Conservation (phyloP, 2,329 filamentous ascomycete genomes). For the Fusarium denticulatum region DNA sequence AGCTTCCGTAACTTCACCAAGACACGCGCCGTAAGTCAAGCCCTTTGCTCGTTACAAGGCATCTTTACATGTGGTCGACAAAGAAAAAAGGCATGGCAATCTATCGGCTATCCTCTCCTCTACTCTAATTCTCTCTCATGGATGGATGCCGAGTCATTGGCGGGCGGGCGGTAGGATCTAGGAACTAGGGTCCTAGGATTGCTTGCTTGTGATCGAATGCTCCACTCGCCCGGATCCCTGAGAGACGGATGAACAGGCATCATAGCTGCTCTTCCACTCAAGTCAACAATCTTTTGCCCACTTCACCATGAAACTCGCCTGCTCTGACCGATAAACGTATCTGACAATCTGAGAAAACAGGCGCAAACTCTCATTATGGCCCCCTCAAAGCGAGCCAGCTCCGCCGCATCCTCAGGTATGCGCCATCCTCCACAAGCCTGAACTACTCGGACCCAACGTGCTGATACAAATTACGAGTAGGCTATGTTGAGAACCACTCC, state of each 20-base stretch:
- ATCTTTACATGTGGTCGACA: background rate
- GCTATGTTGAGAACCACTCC: constrained; percentile 81
- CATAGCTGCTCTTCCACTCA: background rate
- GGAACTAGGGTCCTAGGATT: constrained; percentile 11
- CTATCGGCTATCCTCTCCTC: background rate
- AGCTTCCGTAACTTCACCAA: constrained; percentile 46
- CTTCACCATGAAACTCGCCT: background rate
- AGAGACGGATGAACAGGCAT: background rate
- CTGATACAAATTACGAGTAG: constrained; percentile 53
- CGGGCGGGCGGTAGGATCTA: constrained; percentile 3
- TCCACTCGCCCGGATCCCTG: constrained; percentile 6
- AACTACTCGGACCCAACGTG: background rate
- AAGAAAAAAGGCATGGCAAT: background rate
- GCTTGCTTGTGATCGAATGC: constrained; percentile 30
- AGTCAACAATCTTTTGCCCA: background rate
- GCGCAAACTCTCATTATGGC: constrained; percentile 58
- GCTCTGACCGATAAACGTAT: background rate
- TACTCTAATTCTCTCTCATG: background rate
- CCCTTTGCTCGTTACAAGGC: background rate
- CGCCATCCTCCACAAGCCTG: background rate
- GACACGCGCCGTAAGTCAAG: constrained; percentile 40
- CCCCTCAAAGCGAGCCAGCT: constrained; percentile 64
- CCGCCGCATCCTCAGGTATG: constrained; percentile 61
- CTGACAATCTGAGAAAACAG: constrained; percentile 21
- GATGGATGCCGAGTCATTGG: constrained; percentile 18